Base-by-base conservation (phyloP, 192 early-diverging fungal species). In the Podila epicladia region DNA sequence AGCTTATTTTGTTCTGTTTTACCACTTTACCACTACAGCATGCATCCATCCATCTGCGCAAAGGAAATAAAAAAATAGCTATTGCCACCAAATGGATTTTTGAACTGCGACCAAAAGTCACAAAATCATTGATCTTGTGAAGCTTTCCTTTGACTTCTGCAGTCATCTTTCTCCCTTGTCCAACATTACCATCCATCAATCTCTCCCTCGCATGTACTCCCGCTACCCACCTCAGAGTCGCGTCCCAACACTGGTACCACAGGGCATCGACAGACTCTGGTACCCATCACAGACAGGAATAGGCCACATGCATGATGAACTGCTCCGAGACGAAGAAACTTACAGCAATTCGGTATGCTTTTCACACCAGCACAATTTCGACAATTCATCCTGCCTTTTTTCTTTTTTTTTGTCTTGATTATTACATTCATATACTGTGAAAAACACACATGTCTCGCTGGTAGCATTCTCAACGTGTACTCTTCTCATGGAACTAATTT, bases 221-320 rank as follows among this genome's bases (percentile, higher is more conserved):
- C 74, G 58, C 19, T 77, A 61, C 45, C 67, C 74, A 45, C 74
- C 74, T 17, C 74, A 77, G 31, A 77, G 68, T 53, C 65, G 74
- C 51, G 70, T 77, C 67, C 67, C 74, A 26, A 77, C 74, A 22
- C 31, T 77, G 24, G 57, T 71, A 15, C 74, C 74, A 8, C 74
- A 77, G 48, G 38, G 64, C 17, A 77, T 67, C 22, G 68, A 71
- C 28, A 62, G 29, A 22, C 64, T 77, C 7, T 77, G 74, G 74
- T 77, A 77, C 35, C 74, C 74, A 12, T 31, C 62, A 19, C 63
- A 65, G 51, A 64, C 26, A 8, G 68, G 64, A 0, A 64, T 77
- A 32, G 74, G 64, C 24, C 37, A 70, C 26, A 71, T 77, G 74
- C 53, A 71, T 22, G 57, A 66, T 22, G 68, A 77, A 32, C 69